Evolutionary conservation across 2,329 filamentous ascomycete genomes (phyloP).

Genomic region (Arthrobotrys entomopaga): DNA sequence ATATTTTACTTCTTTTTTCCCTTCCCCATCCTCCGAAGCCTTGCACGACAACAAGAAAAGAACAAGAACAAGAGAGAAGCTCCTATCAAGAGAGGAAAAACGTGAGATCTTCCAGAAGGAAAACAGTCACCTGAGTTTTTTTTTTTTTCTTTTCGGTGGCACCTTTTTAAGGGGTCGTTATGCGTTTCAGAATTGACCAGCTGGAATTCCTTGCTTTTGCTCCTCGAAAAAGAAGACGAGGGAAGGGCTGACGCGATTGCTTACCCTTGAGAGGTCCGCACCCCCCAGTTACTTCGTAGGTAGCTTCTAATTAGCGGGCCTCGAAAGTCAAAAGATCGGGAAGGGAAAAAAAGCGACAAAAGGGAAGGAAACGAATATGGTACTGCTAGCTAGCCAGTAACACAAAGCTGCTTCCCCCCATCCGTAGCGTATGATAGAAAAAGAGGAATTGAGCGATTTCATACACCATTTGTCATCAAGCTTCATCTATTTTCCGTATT

Average conservation of each 20-base stretch:
- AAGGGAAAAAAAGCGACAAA: slow-evolving; percentile 34
- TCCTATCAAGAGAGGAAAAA: slow-evolving; percentile 38
- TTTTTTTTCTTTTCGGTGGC: slow-evolving; percentile 47
- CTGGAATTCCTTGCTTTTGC: slow-evolving; percentile 37
- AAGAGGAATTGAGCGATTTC: slow-evolving; percentile 47
- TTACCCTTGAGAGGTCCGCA: slow-evolving; percentile 40
- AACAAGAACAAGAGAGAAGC: slow-evolving; percentile 17
- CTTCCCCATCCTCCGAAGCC: too few species aligned
- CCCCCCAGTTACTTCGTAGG: too few species aligned
- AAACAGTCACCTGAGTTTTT: slow-evolving; percentile 52
- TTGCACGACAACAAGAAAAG: slow-evolving; percentile 29
- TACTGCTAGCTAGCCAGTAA: slow-evolving; percentile 43
- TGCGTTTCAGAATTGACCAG: slow-evolving; percentile 55
- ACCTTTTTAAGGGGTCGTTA: slow-evolving; percentile 50
- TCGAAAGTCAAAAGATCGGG: slow-evolving; percentile 33
- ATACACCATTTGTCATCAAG: slow-evolving; percentile 47
- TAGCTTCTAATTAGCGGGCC: too few species aligned
- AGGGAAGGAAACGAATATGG: slow-evolving; percentile 14
- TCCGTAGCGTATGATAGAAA: slow-evolving; percentile 34
- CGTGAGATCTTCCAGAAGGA: slow-evolving; percentile 49
- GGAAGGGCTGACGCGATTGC: slow-evolving; percentile 54
- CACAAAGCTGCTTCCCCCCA: slow-evolving; percentile 44
- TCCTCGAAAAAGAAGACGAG: slow-evolving; percentile 6
- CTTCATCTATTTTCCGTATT: too few species aligned
- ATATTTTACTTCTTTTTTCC: slow-evolving; percentile 36